These are phyloP conservation scores for Lepiota brunneoincarnata DNA, from an alignment of 768 basidiomycete genomes.

Conservation along the genomic window DNA sequence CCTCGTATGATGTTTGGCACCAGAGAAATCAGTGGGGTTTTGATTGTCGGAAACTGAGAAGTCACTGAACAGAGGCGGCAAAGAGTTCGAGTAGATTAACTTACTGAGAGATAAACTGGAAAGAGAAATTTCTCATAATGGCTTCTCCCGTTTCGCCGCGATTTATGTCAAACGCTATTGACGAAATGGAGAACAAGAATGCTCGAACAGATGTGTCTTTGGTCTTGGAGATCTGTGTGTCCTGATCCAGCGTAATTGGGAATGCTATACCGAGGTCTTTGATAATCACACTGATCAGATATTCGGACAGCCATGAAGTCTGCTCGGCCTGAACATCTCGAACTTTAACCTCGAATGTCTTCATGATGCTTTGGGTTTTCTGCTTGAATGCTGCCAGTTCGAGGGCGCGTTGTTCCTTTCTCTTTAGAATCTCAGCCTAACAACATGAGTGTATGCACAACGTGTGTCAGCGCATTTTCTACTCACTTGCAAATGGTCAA, in stretches of 20 bases:
- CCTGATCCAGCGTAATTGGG: slow-evolving; percentile 67
- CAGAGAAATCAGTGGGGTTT: slow-evolving; percentile 65
- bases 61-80: slow-evolving; percentile 3
- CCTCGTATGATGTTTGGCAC: slow-evolving; percentile 61
- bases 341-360: slow-evolving; percentile 68
- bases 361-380: slow-evolving; percentile 70
- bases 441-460: slow-evolving; percentile 3
- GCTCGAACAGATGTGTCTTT: slow-evolving; percentile 59
- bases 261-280: slow-evolving; percentile 86
- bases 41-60: slow-evolving; percentile 73
- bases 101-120: slow-evolving; percentile 83
- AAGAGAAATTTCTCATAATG: slow-evolving; percentile 66
- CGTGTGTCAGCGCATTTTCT: slow-evolving; percentile 2
- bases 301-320: slow-evolving; percentile 53
- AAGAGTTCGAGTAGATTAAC: slow-evolving; percentile 14
- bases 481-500: slow-evolving; percentile 78
- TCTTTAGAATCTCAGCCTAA: slow-evolving; percentile 71
- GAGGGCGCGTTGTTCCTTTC: slow-evolving; percentile 70
- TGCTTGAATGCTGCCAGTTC: slow-evolving; percentile 85
- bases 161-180: slow-evolving; percentile 68
- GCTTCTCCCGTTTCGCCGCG: slow-evolving; percentile 80
- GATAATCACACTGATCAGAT: slow-evolving; percentile 52
- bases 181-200: slow-evolving; percentile 81
- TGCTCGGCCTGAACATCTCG: slow-evolving; percentile 35
- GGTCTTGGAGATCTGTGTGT: slow-evolving; percentile 39